A percentile compares a stretch with the other conserved stretches of the same genome.
Evolutionary conservation across 768 basidiomycete genomes (phyloP).

Genomic region (Psilocybe tampanensis): DNA sequence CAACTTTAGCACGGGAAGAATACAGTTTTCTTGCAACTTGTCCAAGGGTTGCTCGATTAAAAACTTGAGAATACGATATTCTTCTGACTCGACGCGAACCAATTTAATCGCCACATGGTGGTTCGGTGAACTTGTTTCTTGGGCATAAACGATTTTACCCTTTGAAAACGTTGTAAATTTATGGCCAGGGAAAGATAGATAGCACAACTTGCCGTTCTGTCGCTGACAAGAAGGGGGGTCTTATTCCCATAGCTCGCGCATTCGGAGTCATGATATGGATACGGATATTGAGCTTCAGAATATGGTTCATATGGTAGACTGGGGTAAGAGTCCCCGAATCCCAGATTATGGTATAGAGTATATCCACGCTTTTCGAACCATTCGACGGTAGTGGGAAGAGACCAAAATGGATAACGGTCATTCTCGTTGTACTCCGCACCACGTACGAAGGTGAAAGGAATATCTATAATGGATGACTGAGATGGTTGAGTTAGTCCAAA

Average conservation of each 20-base stretch:
- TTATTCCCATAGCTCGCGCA: no score
- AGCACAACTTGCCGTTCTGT: not conserved
- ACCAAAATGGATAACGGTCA: no score
- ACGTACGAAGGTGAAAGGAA: no score
- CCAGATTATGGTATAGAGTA: constrained; percentile 4
- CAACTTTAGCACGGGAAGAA: constrained; percentile 24
- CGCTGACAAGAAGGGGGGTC: not conserved
- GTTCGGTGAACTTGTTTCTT: not conserved
- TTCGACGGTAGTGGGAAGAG: no score
- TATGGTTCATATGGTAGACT: not conserved
- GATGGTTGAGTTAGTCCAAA: no score
- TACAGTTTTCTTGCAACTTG: not conserved
- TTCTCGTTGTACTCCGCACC: no score
- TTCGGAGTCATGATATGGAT: constrained; percentile 3
- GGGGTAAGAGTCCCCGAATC: not conserved
- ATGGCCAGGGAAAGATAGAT: not conserved
- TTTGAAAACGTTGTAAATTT: no score
- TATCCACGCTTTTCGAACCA: constrained; percentile 14
- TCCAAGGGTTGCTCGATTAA: constrained; percentile 14
- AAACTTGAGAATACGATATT: constrained; percentile 23
- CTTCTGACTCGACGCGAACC: constrained; percentile 21
- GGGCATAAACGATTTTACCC: not conserved
- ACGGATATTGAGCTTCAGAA: constrained; percentile 7
- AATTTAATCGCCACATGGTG: constrained; percentile 30
- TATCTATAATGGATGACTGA: no score